Conservation (phyloP, 495 filamentous ascomycete species). For the Trichoderma parareesei region DNA sequence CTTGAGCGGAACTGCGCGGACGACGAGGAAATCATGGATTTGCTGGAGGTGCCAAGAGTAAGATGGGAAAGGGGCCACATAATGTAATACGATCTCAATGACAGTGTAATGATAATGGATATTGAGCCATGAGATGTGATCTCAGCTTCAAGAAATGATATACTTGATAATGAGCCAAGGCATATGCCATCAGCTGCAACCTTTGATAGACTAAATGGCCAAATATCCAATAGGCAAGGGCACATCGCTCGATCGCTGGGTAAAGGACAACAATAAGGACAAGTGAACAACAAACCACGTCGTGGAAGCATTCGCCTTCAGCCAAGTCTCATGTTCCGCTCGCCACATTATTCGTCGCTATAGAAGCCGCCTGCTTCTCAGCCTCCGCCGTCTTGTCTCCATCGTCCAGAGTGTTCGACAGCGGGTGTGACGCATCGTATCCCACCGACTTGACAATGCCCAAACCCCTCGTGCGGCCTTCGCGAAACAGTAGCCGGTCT, state of each 20-base stretch:
- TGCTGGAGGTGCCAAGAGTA: constrained; percentile 17
- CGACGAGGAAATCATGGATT: background rate
- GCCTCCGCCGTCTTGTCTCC: background rate
- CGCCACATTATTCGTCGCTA: background rate
- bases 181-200: too few species aligned
- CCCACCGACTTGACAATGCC: constrained; percentile 90
- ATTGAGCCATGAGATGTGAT: background rate
- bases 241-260: too few species aligned
- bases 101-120: background rate
- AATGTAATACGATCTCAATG: background rate
- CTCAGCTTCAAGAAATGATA: too few species aligned
- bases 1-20: constrained; percentile 19
- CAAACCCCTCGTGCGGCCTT: constrained; percentile 90
- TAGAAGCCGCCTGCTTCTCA: background rate
- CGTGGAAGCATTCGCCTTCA: background rate
- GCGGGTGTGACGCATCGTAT: constrained; percentile 52
- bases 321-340: background rate
- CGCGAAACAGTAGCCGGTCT: constrained; percentile 85
- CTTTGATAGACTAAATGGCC: too few species aligned
- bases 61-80: background rate
- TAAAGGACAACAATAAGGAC: too few species aligned
- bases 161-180: too few species aligned
- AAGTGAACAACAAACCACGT: too few species aligned
- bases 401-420: background rate
- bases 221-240: too few species aligned